A percentile compares a stretch with the other conserved stretches of the same genome.
phyloP scores from a whole-genome alignment of 1,284 basidiomycete species.

The Apiotrichum brassicae region DNA sequence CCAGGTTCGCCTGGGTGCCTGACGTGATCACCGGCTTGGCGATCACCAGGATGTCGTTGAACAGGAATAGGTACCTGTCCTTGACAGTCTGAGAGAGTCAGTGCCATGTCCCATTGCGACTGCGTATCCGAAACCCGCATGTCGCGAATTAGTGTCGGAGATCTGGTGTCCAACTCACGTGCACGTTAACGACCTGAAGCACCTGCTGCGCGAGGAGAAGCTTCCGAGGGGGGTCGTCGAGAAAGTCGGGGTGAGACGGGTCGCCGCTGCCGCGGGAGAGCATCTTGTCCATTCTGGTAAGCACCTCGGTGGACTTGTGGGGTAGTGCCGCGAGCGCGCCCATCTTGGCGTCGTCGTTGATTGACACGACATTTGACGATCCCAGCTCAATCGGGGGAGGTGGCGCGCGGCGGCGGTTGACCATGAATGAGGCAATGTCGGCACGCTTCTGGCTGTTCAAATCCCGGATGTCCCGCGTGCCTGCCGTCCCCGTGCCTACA shows the following conservation, averaged over 20 bases:
- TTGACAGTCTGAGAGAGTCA: constrained; percentile 65
- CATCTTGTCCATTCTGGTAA: constrained; percentile 50
- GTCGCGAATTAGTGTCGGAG: no score
- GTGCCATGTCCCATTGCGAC: not conserved
- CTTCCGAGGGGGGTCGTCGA: constrained; percentile 80
- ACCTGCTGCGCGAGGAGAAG: constrained; percentile 77
- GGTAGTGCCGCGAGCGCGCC: not conserved
- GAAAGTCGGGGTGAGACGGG: constrained; percentile 57
- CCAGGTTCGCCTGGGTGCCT: constrained; percentile 58
- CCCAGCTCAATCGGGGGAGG: constrained; percentile 15
- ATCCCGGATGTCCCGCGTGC: not conserved
- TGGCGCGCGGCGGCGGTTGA: constrained; percentile 14
- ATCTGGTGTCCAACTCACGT: not conserved
- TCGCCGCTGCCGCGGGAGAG: constrained; percentile 54
- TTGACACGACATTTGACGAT: constrained; percentile 15
- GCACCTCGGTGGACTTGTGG: constrained; percentile 24
- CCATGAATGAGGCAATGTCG: constrained; percentile 14
- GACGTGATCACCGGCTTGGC: constrained; percentile 53
- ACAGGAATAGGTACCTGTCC: constrained; percentile 90
- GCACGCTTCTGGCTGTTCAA: constrained; percentile 1
- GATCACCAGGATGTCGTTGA: constrained; percentile 87
- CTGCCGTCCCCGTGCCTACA: constrained; percentile 1
- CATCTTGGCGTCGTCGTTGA: constrained; percentile 11
- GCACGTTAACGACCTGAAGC: constrained; percentile 67
- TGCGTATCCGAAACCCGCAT: no score